phyloP scores from a whole-genome alignment of 2,329 filamentous ascomycete species.

The Fusarium buxicola region DNA sequence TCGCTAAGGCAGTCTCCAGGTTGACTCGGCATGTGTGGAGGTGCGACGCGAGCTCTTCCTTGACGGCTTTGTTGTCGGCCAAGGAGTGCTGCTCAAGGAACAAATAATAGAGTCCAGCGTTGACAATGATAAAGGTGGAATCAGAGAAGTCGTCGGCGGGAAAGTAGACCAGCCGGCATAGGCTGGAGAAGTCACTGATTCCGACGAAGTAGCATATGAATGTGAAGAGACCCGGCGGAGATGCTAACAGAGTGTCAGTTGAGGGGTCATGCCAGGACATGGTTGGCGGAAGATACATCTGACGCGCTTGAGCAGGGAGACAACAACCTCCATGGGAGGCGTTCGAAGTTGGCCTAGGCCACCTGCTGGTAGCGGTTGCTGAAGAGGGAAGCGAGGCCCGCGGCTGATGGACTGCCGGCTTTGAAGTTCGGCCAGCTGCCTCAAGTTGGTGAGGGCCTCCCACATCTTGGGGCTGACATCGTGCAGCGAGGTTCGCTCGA shows the following conservation, averaged over 20 bases:
- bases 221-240: conserved; percentile 61
- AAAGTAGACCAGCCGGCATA: conserved; percentile 64
- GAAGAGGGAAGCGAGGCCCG: conserved; percentile 59
- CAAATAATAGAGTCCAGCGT: conserved; percentile 61
- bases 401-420: conserved; percentile 55
- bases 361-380: conserved; percentile 58
- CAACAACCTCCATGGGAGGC: conserved; percentile 64
- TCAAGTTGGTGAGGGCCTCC: conserved; percentile 62
- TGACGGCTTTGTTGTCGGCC: conserved; percentile 47
- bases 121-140: conserved; percentile 63
- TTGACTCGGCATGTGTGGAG: conserved; percentile 59
- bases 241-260: conserved; percentile 29
- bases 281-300: conserved; percentile 51
- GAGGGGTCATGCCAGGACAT: background rate
- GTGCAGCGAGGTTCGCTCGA: conserved; percentile 59
- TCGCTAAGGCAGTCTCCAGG: conserved; percentile 61
- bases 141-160: conserved; percentile 63
- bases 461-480: conserved; percentile 63
- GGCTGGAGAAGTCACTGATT: conserved; percentile 61
- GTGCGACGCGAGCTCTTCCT: conserved; percentile 54
- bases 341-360: conserved; percentile 64
- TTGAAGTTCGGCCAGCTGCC: conserved; percentile 65
- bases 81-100: conserved; percentile 59
- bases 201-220: conserved; percentile 63
- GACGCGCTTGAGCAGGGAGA: conserved; percentile 60